Conservation (phyloP, 2,329 filamentous ascomycete species). For the Aureobasidium uvarum region DNA sequence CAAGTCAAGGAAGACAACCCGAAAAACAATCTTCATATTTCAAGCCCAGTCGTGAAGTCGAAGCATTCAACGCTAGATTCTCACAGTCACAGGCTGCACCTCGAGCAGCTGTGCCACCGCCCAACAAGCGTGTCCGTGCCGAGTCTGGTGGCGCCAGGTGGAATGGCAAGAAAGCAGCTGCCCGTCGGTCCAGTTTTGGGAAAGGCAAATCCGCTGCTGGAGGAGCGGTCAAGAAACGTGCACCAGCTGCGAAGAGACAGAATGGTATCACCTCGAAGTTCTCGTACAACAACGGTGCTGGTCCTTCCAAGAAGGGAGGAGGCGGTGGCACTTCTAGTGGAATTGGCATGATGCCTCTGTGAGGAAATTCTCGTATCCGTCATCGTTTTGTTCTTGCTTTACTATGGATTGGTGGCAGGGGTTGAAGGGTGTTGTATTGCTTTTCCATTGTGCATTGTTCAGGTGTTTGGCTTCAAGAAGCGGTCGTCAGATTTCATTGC, state of each 20-base stretch:
- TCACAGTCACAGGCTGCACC: constrained; percentile 28
- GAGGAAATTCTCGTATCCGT: constrained; percentile 26
- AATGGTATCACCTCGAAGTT: constrained; percentile 20
- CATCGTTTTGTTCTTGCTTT: neutral
- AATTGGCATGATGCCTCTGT: constrained; percentile 44
- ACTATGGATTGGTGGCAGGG: neutral
- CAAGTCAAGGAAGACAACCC: constrained; percentile 30
- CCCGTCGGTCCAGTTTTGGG: constrained; percentile 20
- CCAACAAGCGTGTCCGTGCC: constrained; percentile 7
- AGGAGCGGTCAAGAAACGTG: constrained; percentile 27
- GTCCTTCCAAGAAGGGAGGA: constrained; percentile 8
- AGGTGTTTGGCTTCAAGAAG: neutral
- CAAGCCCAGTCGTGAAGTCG: constrained; percentile 30
- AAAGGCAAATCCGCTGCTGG: constrained; percentile 15
- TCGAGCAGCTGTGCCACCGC: neutral
- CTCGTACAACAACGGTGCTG: neutral
- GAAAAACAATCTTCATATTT: constrained; percentile 30
- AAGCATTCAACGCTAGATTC: constrained; percentile 34
- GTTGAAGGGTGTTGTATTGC: neutral
- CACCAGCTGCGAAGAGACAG: constrained; percentile 11
- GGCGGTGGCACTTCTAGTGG: constrained; percentile 31
- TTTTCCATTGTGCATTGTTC: neutral
- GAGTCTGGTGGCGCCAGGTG: constrained; percentile 10
- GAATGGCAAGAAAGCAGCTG: constrained; percentile 20
- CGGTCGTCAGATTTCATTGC: neutral